Base-by-base conservation (phyloP, 768 basidiomycete species). In the Amanita molliuscula region DNA sequence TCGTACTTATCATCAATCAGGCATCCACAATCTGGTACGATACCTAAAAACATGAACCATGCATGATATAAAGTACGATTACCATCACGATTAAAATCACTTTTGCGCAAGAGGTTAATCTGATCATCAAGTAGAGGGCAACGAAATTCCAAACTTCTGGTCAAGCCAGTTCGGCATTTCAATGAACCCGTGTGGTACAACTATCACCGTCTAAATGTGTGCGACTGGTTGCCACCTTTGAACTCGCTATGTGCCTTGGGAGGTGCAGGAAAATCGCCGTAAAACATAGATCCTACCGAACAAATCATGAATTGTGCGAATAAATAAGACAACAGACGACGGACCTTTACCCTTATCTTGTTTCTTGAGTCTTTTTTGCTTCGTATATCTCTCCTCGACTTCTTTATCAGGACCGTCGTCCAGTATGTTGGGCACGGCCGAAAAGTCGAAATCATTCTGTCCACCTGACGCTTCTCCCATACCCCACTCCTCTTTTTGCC, bases 181-280 rank as follows among this genome's bases (percentile, higher is more conserved):
- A 13, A 31, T 31, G 10, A 31, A 13, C 31, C 31, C 31, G 31
- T 10, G 4, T 31, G 31, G 13, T 13, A 31, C 11, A 31, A 11
- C 9, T 38, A 50, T 40, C 56, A 56, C 59, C 73, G 73, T 67
- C 73, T 81, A 69, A 85, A 86, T 16, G 82, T 83, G 66, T 72
- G 68, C 34, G 84, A 82, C 65, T 77, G 76, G 61, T 87, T 86
- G 41, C 84, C 84, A 52, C 76, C 74, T 63, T 75, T 83, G 46
- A 82, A 57, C 54, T 85, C 81, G 53, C 77, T 78, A 50, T 78
- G 69, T 28, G 81, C 81, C 59, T 74, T 78, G 0, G 82, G 84
- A 18, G 81, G 78, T 18, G 76, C 76, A 51, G 76, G 78, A 69
- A 86, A 83, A 58, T 79, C 70, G 18, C 78, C 78, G 52, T 76